Base-by-base conservation (phyloP, 306 rosid species). In the Castanea crenata region DNA sequence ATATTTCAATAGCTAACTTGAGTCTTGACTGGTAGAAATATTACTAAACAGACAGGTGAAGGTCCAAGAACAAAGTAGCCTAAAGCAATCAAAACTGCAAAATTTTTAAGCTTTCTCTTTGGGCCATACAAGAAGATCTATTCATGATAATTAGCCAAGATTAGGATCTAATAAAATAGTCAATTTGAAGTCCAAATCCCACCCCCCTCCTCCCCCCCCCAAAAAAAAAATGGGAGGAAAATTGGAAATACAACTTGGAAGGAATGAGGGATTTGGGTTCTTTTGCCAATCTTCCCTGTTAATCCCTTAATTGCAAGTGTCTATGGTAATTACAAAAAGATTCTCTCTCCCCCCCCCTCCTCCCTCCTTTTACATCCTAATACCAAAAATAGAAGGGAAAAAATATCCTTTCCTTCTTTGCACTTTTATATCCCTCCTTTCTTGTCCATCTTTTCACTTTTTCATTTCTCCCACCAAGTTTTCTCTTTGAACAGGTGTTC, bases 1-100 rank as follows among this genome's bases (percentile, higher is more conserved):
- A 15, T 59, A 2, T 41, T 4, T 21, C 21, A 21, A 20, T 68
- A 15, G 75, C 62, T 74, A 27, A 25, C 76, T 41, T 74, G 76
- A 29, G 59, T 74, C 20, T 35, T 59, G 59, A 59, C 54, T 49
- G 16, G 54, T 49, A 12, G 15, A 49, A 49, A 49, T 49, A 49
- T 10, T 3, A 49, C 54, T 49, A 12, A 49, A 49, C 16, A 12
- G 15, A 49, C n/a, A 12, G 18, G 72, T 55, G 49, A 76, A 14
- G 25, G 19, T 58, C 38, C 35, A 10, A 31, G 31, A 14, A 49
- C 54, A 18, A 74, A 16, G 44, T 4, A 14, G 73, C 16, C 46
- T 31, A 2, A 54, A 51, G 55, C 72, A 77, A 11, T n/a, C n/a
- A 63, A 63, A 27, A 63, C 69, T 64, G 70, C 70, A 64, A 64